Evolutionary conservation across 345 rosid species (phyloP), one percentile per base, ranked within the genome.

Genomic region (Cochlearia excelsa): DNA sequence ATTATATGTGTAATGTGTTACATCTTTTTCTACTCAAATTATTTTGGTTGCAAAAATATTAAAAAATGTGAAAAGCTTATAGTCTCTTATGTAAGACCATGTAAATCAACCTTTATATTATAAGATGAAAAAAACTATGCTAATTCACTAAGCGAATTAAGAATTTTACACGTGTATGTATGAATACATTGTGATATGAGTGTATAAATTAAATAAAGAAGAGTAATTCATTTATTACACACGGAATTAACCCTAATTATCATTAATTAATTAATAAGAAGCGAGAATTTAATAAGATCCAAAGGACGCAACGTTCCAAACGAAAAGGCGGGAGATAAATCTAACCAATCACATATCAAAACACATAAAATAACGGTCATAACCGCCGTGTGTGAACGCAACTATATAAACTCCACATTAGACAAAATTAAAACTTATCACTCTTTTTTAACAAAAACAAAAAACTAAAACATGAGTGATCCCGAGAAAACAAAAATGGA

Each of bases 311-410:
- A 57, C 57, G 35, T 42, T 57, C 16, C 45, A 8, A 16, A 55
- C 10, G 62, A 65, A 55, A 65, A 55, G 63, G 70, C 64, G 64
- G 38, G 64, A 49, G 42, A 48, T 33, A 28, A 6, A 51, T 5
- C 35, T 42, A 10, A 44, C 3, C n/a, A 35, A 40, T 30, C 11
- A 51, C 26, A 7, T 5, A 3, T 6, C 16, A 40, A 23, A 42
- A 41, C 44, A 35, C 30, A 8, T 1, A 5, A 30, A n/a, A 49
- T 29, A 46, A 65, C 63, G 43, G 56, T 65, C 56, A 56, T 47
- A 65, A 65, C 70, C 50, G 63, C 11, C 43, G 49, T 29, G 34
- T 40, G 63, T n/a, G 9, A 7, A 7, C 29, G 3, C 39, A 48
- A 57, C 46, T 57, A 57, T 28, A 57, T 66, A 66, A 47, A 41